Evolutionary conservation across 23 red algal genomes (phyloP).

Genomic region (Gracilaria domingensis): DNA sequence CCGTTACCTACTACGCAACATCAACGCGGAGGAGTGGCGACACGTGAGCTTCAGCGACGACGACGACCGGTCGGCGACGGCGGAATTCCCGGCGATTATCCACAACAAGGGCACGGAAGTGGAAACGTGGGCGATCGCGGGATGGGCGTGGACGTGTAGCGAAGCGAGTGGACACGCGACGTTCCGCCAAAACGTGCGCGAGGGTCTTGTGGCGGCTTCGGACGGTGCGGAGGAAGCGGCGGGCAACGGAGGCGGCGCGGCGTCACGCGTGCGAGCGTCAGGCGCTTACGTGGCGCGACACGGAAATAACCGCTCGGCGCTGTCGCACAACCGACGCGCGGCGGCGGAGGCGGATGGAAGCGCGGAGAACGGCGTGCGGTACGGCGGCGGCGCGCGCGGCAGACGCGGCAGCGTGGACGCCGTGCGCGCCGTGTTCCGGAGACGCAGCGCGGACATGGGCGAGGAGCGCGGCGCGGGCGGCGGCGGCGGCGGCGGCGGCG

Average conservation of each 20-base stretch:
- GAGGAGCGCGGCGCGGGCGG: neutral
- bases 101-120: conserved; percentile 55
- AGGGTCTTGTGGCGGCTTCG: conserved; percentile 17
- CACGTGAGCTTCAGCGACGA: conserved; percentile 78
- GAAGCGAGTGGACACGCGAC: conserved; percentile 62
- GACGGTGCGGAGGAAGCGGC: neutral
- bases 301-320: neutral
- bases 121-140: conserved; percentile 66
- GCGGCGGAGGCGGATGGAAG: neutral
- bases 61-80: conserved; percentile 57
- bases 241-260: neutral
- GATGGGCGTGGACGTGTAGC: conserved; percentile 70
- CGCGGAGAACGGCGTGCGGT: neutral
- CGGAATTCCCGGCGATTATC: conserved; percentile 51
- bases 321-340: neutral
- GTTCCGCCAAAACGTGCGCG: neutral
- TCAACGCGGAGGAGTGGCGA: conserved; percentile 78
- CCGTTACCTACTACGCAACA: conserved; percentile 72
- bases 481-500: neutral
- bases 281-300: conserved; percentile 2
- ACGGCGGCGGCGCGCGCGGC: neutral
- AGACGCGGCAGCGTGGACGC: neutral
- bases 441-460: conserved; percentile 18
- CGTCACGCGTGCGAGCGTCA: neutral
- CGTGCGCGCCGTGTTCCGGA: conserved; percentile 1